phyloP scores from a whole-genome alignment of 208 protist species.

The Leishmania gerbilli region DNA sequence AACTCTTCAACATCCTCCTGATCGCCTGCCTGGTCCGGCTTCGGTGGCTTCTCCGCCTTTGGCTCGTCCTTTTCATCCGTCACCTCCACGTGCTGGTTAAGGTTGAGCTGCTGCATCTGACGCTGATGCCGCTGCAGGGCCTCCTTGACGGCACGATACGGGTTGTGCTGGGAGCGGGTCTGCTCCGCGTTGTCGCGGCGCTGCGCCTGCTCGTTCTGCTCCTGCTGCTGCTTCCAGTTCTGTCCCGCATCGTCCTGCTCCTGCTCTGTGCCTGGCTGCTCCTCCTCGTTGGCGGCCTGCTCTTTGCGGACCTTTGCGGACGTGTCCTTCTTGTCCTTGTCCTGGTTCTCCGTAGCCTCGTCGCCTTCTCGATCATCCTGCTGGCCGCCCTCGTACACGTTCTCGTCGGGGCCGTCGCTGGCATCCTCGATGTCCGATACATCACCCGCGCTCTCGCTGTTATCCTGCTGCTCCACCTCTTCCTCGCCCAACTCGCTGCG shows the following conservation, averaged over 20 bases:
- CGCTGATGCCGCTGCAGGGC: slow-evolving; percentile 83
- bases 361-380: slow-evolving; percentile 85
- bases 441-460: slow-evolving; percentile 34
- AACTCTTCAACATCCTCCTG: slow-evolving; percentile 50
- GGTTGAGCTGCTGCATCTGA: slow-evolving; percentile 80
- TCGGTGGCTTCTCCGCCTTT: slow-evolving; percentile 49
- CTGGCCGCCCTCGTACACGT: slow-evolving; percentile 79
- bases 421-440: slow-evolving; percentile 46
- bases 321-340: slow-evolving; percentile 65
- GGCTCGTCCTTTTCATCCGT: slow-evolving; percentile 53
- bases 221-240: slow-evolving; percentile 83
- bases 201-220: slow-evolving; percentile 69
- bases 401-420: slow-evolving; percentile 68
- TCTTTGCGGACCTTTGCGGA: slow-evolving; percentile 43
- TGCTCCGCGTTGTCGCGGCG: slow-evolving; percentile 79
- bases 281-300: slow-evolving; percentile 62
- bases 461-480: slow-evolving; percentile 33
- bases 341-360: slow-evolving; percentile 66
- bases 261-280: slow-evolving; percentile 76
- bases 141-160: slow-evolving; percentile 88
- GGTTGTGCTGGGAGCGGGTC: slow-evolving; percentile 77
- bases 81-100: slow-evolving; percentile 76
- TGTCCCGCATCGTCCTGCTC: slow-evolving; percentile 80
- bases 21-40: slow-evolving; percentile 41
- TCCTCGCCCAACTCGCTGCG: slow-evolving; percentile 43